Evolutionary conservation across 2,329 filamentous ascomycete species (phyloP), one percentile per base, ranked within the genome.

Genomic region (Neonectria ditissima): DNA sequence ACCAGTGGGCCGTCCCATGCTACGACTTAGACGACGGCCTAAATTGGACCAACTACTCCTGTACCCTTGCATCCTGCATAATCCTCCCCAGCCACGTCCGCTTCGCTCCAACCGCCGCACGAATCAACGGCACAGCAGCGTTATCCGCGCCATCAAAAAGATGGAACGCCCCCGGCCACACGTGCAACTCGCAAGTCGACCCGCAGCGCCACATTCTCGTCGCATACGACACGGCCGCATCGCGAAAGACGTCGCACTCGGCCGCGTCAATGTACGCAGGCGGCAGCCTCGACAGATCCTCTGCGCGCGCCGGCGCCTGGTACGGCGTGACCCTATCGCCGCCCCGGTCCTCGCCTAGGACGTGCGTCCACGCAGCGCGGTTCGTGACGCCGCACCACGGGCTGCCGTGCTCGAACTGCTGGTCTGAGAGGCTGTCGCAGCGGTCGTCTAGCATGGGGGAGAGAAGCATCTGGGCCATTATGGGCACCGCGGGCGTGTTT

Each of bases 391-490:
- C 53, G 53, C 60, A 64, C 65, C 63, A 69, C 5, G 68, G 67
- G 43, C 62, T 68, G 1, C 65, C 68, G 47, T 66, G 60, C 48
- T 71, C 69, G 32, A 70, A 71, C 45, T 72, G 69, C 45, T 62
- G 54, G 41, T 69, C 65, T 10, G 67, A 67, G 9, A 70, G 2
- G 4, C 22, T 67, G 2, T 65, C 48, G 34, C 65, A 69, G 2
- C 67, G 62, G 51, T 72, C 70, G 34, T 71, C 70, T 22, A 72
- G 54, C 56, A 72, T 65, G n/a, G 70, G 69, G 4, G 67, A 67
- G 5, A 65, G n/a, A 13, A 72, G 54, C 65, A 72, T 70, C 63
- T 73, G 69, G 4, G 63, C 69, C 32, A 58, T 63, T 32, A 70
- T 55, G 13, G 63, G 62, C 16, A 56, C 43, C 3, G 48, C 51